Evolutionary conservation across 1,284 basidiomycete species (phyloP).

Genomic region (Fistulina hepatica): DNA sequence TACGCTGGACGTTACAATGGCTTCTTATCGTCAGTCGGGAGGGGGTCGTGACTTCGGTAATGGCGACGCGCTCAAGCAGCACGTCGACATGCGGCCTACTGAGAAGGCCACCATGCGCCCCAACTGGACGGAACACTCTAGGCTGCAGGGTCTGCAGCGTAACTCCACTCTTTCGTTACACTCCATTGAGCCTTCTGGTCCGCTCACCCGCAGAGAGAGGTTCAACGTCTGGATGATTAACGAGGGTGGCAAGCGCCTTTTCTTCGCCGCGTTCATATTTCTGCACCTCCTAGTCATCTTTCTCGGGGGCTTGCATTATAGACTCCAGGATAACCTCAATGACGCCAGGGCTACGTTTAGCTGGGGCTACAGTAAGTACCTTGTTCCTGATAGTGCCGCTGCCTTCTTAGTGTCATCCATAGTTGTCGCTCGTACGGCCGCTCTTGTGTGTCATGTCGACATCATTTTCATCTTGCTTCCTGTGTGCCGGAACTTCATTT

Average conservation of each 20-base stretch:
- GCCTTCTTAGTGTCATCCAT: constrained; percentile 4
- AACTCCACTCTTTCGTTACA: constrained; percentile 26
- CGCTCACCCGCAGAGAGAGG: constrained; percentile 33
- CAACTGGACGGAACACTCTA: constrained; percentile 18
- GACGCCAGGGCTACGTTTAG: constrained; percentile 59
- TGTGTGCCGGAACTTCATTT: constrained; percentile 85
- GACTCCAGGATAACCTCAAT: constrained; percentile 66
- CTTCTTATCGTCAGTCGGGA: too few relatives aligned
- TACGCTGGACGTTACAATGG: too few relatives aligned
- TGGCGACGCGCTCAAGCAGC: constrained; percentile 1
- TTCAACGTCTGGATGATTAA: constrained; percentile 82
- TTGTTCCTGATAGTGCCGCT: constrained; percentile 2
- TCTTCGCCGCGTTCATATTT: constrained; percentile 69
- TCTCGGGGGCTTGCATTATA: constrained; percentile 69
- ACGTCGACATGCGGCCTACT: constrained; percentile 1
- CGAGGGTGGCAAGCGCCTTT: constrained; percentile 67
- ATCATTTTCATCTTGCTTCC: constrained; percentile 85
- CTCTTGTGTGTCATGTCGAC: constrained; percentile 79
- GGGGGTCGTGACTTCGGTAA: too few relatives aligned
- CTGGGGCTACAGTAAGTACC: constrained; percentile 57
- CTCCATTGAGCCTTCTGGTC: constrained; percentile 25
- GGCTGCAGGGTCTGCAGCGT: constrained; percentile 18
- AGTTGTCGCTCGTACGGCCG: constrained; percentile 78
- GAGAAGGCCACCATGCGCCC: constrained; percentile 1
- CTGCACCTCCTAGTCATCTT: constrained; percentile 64